Base-by-base conservation (phyloP, 306 rosid genomes). In the peach (Prunus persica) region DNA sequence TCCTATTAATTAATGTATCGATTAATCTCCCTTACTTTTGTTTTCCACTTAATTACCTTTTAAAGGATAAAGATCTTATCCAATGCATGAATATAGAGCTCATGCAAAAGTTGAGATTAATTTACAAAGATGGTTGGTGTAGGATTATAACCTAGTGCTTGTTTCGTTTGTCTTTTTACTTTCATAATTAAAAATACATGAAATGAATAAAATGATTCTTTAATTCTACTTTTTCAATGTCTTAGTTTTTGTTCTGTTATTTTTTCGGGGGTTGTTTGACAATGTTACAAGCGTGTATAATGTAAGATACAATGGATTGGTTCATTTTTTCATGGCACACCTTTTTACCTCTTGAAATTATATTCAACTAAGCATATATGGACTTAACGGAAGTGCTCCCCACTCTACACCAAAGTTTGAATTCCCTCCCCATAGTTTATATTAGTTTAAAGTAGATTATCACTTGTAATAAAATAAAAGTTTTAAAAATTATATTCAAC, bases 281-380 rank as follows among this genome's bases (percentile, higher is more conserved):
- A 41, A 24, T 50, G 11, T 58, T 73, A 38, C 43, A 43, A 58
- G 67, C 25, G 14, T 45, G 69, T 67, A 49, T 43, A 24, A 82
- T 43, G 56, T 25, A 56, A 70, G 83, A 82, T 85, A 80, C 84
- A 80, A 82, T 85, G 91, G 55, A 86, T 82, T 55, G 63, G 77
- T 75, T 75, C 72, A 78, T 67, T 75, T 38, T 80, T 52, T 75
- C 69, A 57, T 38, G 82, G 79, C 86, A 82, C 81, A 63, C 64
- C 49, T 38, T 79, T 78, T 58, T 65, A 64, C 19, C 28, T 12
- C 67, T 52, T 46, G 45, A 50, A 51, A 50, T 58, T 38, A 32
- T 57, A 38, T 76, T 14, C 14, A 60, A 47, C 16, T 12, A 5
- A 34, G 8, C 8, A 34, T 34, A 34, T 34, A 5, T 1, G 41